Base-by-base conservation (phyloP, 805 yeast species). In the Cyberlindnera xylosilytica region DNA sequence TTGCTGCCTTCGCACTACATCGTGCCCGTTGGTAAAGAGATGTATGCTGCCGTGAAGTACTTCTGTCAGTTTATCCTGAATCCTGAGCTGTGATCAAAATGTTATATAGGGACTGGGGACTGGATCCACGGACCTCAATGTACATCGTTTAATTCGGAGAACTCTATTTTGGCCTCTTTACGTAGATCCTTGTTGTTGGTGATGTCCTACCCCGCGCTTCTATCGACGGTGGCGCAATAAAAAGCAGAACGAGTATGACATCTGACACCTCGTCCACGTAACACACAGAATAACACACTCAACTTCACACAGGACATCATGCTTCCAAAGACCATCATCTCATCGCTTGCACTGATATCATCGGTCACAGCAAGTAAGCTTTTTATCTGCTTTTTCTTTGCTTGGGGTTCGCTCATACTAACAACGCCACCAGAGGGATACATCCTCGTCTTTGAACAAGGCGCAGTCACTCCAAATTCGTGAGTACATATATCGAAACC, bases 11-110 rank as follows among this genome's bases (percentile, higher is more conserved):
- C 81, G 1, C 76, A 75, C 52, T 77, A 68, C 56, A 87, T 88
- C 42, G 67, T 58, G 19, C 91, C 95, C 1, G 95, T 85, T 8
- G 96, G 95, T 1, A 66, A 69, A 41, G 96, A 88, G 61, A 73
- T 82, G 20, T 79, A 79, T 57, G 74, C 82, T 1, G 82, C 89
- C 2, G 66, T 86, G 19, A 75, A 74, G 51, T 83, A 81, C 53
- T 86, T 87, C 61, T 78, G 81, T 43, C 68, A 72, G 16, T 79
- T 79, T 52, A 64, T 56, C 11, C 15, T 56, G 30, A 56, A 68
- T 40, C 76, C 76, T 6, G 71, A 67, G 23, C 46, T 60, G 17
- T 69, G 33, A 38, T 9, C 5, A 26, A 6, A 26, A 26, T 13
- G 10, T 8, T 8, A n/a, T n/a, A n/a, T n/a, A n/a, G n/a, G n/a